Percentiles rank a stretch among this genome's conserved stretches.
Evolutionary conservation across 192 early-diverging fungal species (phyloP).

Genomic region (Chytriomyces sp.): DNA sequence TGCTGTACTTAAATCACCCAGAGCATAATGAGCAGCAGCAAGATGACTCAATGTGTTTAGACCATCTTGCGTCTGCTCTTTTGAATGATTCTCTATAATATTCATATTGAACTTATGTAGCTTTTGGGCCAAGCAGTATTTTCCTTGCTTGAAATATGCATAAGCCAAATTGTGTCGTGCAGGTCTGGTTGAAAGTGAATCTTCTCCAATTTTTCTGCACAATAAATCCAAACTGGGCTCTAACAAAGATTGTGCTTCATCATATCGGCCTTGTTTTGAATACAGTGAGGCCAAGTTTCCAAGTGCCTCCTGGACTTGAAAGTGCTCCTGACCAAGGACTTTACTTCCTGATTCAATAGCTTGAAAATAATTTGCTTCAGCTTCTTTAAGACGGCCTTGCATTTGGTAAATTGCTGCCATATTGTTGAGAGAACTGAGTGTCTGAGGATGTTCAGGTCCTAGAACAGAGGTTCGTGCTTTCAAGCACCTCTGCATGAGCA

Average conservation of each 20-base stretch:
- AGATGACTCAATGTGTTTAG: too few species aligned
- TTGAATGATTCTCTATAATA: too few species aligned
- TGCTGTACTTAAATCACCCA: too few species aligned
- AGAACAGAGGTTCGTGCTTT: background rate
- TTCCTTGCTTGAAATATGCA: background rate
- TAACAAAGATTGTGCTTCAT: background rate
- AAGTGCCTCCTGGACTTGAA: background rate
- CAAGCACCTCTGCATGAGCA: background rate
- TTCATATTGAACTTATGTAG: too few species aligned
- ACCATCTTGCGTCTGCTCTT: too few species aligned
- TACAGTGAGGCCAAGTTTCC: slow-evolving; percentile 3
- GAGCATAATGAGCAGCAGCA: too few species aligned
- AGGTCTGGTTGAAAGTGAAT: background rate
- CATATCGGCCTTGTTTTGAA: background rate
- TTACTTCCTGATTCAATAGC: slow-evolving; percentile 10
- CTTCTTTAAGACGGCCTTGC: slow-evolving; percentile 18
- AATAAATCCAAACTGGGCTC: background rate
- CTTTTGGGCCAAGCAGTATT: background rate
- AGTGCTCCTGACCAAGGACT: slow-evolving; percentile 15
- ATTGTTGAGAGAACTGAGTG: background rate
- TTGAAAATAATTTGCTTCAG: slow-evolving; percentile 11
- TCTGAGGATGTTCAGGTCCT: background rate
- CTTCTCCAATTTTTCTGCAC: background rate
- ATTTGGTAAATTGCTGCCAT: background rate
- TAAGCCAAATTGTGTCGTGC: background rate